Evolutionary conservation across 169 alveolate genomes (phyloP), one percentile per base, ranked within the genome.

Genomic region (Plasmodium yoelii): DNA sequence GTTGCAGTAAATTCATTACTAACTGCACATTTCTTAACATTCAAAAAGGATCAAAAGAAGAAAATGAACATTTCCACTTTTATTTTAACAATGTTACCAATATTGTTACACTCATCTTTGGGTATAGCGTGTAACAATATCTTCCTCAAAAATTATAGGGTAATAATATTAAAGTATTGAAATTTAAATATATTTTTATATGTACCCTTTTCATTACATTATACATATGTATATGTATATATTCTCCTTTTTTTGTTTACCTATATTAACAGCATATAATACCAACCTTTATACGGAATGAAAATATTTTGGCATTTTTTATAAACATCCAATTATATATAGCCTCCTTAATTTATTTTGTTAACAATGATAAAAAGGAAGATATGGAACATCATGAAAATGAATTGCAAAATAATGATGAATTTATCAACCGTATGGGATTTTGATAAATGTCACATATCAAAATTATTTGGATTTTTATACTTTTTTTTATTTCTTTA

Each of bases 1-100:
- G 91, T 86, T 57, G 91, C 71, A 15, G 87, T 86, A n/a, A 86
- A 86, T 86, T 69, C 71, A 74, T 15, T 86, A 57, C 72, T 86
- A 22, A 86, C 91, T 39, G 56, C 91, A 28, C 91, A 86, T 63
- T 86, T 86, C 64, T 86, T 86, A 69, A 86, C 91, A 15, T 86
- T 53, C 87, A 86, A 47, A 60, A 86, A 86, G 44, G 91, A 86
- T 53, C 77, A 68, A 86, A 68, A 86, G 74, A 86, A 64, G 64
- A 86, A 86, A 70, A 86, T 86, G 87, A 70, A 86, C 59, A 34
- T 60, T 24, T 49, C 77, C 47, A 71, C 87, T 24, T 70, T 86
- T 22, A 55, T 86, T 72, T 86, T 86, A 86, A 86, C 91, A 1
- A 49, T 71, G 59, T 49, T 69, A 22, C 73, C 75, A 5, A 86